Conservation (phyloP, 768 basidiomycete genomes). For the Psilocybe cubensis region DNA sequence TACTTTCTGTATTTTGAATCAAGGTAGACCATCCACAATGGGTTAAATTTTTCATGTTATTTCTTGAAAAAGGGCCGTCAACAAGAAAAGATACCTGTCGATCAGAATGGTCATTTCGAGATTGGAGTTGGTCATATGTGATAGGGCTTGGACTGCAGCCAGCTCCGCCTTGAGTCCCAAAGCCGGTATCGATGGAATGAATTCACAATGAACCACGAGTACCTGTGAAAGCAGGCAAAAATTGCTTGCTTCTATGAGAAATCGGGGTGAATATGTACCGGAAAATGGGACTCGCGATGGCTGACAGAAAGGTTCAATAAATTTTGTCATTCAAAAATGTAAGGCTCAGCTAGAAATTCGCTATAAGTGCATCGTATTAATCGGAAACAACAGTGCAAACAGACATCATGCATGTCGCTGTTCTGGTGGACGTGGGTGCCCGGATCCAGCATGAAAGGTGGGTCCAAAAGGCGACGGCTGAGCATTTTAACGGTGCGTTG, state of each 20-base stretch:
- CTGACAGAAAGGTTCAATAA: neutral
- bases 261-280: neutral
- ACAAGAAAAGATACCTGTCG: neutral
- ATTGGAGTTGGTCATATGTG: slow-evolving; percentile 1
- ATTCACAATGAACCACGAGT: neutral
- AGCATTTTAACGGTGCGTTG: slow-evolving; percentile 4
- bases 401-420: neutral
- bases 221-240: neutral
- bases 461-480: slow-evolving; percentile 2
- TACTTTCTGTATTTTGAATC: neutral
- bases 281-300: neutral
- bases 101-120: neutral
- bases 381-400: neutral
- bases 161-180: neutral
- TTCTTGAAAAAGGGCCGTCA: neutral
- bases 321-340: neutral
- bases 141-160: neutral
- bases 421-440: slow-evolving; percentile 6
- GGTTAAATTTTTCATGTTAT: neutral
- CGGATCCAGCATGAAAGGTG: neutral
- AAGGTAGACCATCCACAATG: neutral
- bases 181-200: slow-evolving; percentile 4
- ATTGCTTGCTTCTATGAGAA: neutral
- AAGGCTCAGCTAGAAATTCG: neutral
- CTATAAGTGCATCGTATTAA: neutral